phyloP scores from a whole-genome alignment of 1,284 basidiomycete species.

The Fomitopsis palustris region DNA sequence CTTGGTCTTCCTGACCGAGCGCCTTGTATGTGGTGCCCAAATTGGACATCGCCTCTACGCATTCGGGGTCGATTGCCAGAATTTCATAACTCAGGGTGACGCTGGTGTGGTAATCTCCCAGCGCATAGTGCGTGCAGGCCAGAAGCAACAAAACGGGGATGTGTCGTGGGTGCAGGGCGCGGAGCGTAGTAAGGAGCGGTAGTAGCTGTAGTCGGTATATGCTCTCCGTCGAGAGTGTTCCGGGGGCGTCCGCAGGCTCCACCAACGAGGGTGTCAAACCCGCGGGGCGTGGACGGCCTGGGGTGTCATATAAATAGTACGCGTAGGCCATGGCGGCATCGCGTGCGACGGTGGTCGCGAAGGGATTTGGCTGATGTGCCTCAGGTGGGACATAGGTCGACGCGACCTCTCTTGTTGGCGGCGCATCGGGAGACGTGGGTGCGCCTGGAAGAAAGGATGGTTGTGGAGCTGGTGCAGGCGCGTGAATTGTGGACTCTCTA shows the following conservation, averaged over 20 bases:
- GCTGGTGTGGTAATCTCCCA: conserved; percentile 22
- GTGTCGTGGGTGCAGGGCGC: conserved; percentile 19
- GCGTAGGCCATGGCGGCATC: conserved; percentile 26
- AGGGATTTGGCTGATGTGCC: conserved; percentile 1
- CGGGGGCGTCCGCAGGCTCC: neutral
- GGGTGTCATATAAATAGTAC: conserved; percentile 23
- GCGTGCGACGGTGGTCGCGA: conserved; percentile 17
- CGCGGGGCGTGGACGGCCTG: conserved; percentile 6
- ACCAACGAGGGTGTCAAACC: conserved; percentile 22
- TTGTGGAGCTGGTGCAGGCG: neutral
- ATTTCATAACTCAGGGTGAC: conserved; percentile 21
- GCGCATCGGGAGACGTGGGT: neutral
- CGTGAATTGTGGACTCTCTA: neutral
- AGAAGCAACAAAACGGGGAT: conserved; percentile 24
- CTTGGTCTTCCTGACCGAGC: conserved; percentile 23
- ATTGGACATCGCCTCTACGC: conserved; percentile 45
- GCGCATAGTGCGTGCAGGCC: conserved; percentile 24
- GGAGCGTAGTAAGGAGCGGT: conserved; percentile 21
- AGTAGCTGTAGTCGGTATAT: conserved; percentile 20
- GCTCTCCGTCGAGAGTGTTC: conserved; percentile 9
- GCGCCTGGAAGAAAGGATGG: neutral
- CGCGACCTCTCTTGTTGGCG: neutral
- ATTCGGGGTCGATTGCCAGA: conserved; percentile 19
- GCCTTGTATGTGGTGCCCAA: conserved; percentile 46
- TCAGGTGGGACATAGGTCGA: neutral